Evolutionary conservation across 345 rosid genomes (phyloP).

Genomic region (Acer negundo): DNA sequence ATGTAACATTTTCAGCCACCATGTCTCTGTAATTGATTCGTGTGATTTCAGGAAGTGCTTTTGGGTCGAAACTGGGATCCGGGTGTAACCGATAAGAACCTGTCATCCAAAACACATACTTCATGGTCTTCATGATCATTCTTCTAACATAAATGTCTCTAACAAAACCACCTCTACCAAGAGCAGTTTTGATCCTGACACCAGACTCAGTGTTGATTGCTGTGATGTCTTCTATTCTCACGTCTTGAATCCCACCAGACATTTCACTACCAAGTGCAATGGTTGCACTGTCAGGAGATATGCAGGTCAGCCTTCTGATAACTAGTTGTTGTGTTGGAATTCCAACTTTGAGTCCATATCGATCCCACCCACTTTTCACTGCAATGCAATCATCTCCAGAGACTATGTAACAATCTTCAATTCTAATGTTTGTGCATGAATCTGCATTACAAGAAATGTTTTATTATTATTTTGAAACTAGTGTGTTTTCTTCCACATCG

Average conservation of each 20-base stretch:
- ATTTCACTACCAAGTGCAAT: slow-evolving; percentile 86
- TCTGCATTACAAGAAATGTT: slow-evolving; percentile 35
- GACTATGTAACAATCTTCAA: slow-evolving; percentile 64
- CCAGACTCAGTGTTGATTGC: slow-evolving; percentile 58
- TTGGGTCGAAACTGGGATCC: slow-evolving; percentile 53
- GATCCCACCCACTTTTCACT: slow-evolving; percentile 79
- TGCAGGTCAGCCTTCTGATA: slow-evolving; percentile 63
- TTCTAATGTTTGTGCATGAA: slow-evolving; percentile 66
- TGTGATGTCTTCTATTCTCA: slow-evolving; percentile 56
- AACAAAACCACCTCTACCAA: slow-evolving; percentile 72
- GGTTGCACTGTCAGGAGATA: slow-evolving; percentile 76
- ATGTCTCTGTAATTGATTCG: slow-evolving; percentile 58
- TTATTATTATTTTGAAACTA: no score
- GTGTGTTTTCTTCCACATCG: no score
- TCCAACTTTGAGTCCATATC: slow-evolving; percentile 59
- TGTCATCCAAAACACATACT: slow-evolving; percentile 82
- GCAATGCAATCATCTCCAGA: slow-evolving; percentile 87
- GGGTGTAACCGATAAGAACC: slow-evolving; percentile 69
- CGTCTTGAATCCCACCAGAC: slow-evolving; percentile 77
- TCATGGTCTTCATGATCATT: slow-evolving; percentile 57
- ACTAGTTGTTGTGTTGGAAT: slow-evolving; percentile 53
- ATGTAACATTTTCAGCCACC: slow-evolving; percentile 58
- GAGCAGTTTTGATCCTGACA: slow-evolving; percentile 64
- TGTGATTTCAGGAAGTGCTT: slow-evolving; percentile 53
- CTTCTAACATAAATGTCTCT: slow-evolving; percentile 61